Evolutionary conservation across 2,329 filamentous ascomycete genomes (phyloP).

Genomic region (Cladosporium sp.): DNA sequence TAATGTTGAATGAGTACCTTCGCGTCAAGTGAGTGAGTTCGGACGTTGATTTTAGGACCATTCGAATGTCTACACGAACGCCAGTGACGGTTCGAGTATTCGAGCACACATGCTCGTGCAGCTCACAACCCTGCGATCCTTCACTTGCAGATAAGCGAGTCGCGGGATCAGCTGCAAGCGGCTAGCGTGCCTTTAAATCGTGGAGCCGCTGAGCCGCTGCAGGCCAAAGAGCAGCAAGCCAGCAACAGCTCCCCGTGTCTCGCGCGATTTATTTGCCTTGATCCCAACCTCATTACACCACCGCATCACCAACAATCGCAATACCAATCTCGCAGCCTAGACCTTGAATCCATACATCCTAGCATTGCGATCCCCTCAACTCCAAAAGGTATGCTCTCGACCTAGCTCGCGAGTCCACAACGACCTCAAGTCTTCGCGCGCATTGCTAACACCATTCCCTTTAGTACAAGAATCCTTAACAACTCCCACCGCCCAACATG

Average conservation of each 20-base stretch:
- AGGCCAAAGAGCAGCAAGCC: conserved; percentile 3
- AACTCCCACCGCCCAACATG: not conserved
- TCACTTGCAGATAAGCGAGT: conserved; percentile 1
- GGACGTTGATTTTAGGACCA: not conserved
- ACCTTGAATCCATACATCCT: not conserved
- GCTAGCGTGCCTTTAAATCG: not conserved
- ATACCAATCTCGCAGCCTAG: not conserved
- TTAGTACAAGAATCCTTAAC: not conserved
- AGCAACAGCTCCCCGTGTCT: conserved; percentile 4
- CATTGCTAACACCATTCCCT: conserved; percentile 11
- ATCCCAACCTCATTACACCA: not conserved
- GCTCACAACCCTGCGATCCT: not conserved
- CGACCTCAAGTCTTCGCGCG: not conserved
- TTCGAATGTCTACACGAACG: not conserved
- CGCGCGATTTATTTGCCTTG: conserved; percentile 9
- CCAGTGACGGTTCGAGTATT: not conserved
- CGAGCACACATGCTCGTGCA: not conserved
- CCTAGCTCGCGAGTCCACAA: not conserved
- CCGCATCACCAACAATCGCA: not conserved
- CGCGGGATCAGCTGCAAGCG: conserved; percentile 1
- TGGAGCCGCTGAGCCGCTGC: conserved; percentile 20
- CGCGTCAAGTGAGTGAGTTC: not conserved
- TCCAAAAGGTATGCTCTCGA: not conserved
- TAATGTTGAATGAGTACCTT: not conserved
- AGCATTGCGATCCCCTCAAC: not conserved